A percentile compares a stretch with the other conserved stretches of the same genome.
phyloP scores from a whole-genome alignment of 306 rosid species.

The Prunus campanulata region DNA sequence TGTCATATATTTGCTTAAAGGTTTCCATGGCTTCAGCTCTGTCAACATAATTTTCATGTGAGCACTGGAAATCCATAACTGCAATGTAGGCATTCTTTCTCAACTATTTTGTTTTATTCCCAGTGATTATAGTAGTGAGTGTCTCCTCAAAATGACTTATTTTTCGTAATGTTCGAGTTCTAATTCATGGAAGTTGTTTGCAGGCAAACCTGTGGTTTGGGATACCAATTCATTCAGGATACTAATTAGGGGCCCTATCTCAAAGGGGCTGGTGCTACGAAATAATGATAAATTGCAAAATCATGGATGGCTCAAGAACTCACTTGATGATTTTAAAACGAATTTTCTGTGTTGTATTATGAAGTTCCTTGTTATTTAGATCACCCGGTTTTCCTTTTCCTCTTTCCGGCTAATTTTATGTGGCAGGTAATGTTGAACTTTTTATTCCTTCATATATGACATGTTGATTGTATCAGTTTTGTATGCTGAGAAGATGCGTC shows the following conservation, averaged over 20 bases:
- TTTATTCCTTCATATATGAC: background rate
- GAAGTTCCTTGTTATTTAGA: slow-evolving; percentile 1
- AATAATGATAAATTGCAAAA: background rate
- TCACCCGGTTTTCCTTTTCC: background rate
- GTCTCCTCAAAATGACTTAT: background rate
- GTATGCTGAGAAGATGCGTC: background rate
- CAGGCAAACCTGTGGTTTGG: slow-evolving; percentile 1
- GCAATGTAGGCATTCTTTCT: slow-evolving; percentile 17
- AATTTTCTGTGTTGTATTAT: background rate
- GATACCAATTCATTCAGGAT: background rate
- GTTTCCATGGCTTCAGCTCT: slow-evolving; percentile 22
- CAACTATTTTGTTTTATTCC: background rate
- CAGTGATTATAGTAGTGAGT: background rate
- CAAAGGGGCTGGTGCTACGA: background rate
- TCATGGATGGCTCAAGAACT: background rate
- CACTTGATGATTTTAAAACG: background rate
- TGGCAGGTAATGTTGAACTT: background rate
- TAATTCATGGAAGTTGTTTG: background rate
- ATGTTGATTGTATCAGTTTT: background rate
- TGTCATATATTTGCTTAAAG: slow-evolving; percentile 54
- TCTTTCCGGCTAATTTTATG: background rate
- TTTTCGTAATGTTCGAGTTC: background rate
- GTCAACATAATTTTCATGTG: slow-evolving; percentile 9
- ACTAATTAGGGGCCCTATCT: background rate
- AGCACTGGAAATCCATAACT: background rate